Evolutionary conservation across 2,329 filamentous ascomycete species (phyloP).

Genomic region (Aureobasidium sp.): DNA sequence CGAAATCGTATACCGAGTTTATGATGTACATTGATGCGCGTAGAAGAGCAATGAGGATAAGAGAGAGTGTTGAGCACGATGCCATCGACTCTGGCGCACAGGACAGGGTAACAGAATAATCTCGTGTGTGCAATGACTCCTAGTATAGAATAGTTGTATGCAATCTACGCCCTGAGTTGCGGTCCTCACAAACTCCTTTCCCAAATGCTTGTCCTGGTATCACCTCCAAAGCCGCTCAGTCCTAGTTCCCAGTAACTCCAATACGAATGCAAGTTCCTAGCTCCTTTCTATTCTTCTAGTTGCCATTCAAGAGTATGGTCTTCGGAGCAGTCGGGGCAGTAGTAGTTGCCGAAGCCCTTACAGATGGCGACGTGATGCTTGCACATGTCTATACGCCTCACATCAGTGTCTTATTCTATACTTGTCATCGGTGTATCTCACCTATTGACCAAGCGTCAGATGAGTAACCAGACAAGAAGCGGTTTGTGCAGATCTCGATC

Average conservation of each 20-base stretch:
- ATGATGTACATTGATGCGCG: constrained; percentile 58
- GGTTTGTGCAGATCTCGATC: constrained; percentile 37
- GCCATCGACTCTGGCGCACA: constrained; percentile 21
- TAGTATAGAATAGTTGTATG: background rate
- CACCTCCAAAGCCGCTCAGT: background rate
- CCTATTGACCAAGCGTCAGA: constrained; percentile 39
- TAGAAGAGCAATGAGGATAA: constrained; percentile 45
- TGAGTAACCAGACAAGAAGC: constrained; percentile 37
- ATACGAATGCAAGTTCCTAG: background rate
- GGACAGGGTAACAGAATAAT: constrained; percentile 23
- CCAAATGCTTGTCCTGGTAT: background rate
- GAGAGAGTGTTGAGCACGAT: constrained; percentile 29
- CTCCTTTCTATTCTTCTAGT: constrained; percentile 27
- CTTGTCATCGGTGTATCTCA: background rate
- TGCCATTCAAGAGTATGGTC: constrained; percentile 34
- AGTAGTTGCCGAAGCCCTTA: constrained; percentile 36
- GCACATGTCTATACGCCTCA: constrained; percentile 28
- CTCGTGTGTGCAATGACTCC: background rate
- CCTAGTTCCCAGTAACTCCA: background rate
- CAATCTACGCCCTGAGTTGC: background rate
- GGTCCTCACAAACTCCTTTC: background rate
- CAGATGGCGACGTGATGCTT: constrained; percentile 25
- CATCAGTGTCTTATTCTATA: background rate
- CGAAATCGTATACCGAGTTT: constrained; percentile 53
- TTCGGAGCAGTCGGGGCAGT: constrained; percentile 36